Evolutionary conservation across 306 rosid species (phyloP), one percentile per base, ranked within the genome.

Genomic region (Abrus precatorius): DNA sequence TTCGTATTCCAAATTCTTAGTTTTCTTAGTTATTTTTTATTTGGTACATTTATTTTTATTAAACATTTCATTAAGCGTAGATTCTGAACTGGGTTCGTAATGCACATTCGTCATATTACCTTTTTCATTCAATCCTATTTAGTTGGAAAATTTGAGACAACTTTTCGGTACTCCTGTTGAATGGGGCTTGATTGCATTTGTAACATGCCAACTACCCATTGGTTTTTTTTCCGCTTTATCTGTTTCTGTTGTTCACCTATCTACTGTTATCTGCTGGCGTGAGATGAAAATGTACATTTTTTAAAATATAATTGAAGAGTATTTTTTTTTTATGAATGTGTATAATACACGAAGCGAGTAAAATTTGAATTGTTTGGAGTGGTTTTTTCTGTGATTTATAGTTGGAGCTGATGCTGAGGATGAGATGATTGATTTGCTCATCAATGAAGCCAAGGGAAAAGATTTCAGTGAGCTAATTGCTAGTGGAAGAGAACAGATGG

Each of bases 371-470:
- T 34, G 1, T 41, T 2, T 69, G 74, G 11, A 27, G 8, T 72
- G 62, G n/a, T 55, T 70, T 5, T 27, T 54, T 54, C 33, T 53
- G 1, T 68, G 12, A 10, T 77, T 40, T 59, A 3, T 84, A 92
- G 94, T 92, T 84, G 97, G 94, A 47, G 89, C 87, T 50, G 94
- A 92, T 1, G 83, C 80, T 12, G 94, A 89, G 28, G 86, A 86
- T 1, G 82, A 71, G 10, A 84, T 9, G 79, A 86, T 92, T 74
- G 80, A 84, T 62, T 62, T 87, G 49, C 92, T 92, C 68, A 75
- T 92, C 60, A 59, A 80, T 40, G 86, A 90, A 77, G 94, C 87
- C 6, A 74, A 71, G 78, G 94, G 92, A 1, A 92, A 89, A 60
- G 94, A 90, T 78, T 64, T 90, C 34, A 81, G 88, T 0, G 97